Evolutionary conservation across 1,139 yeast genomes (phyloP), one percentile per base, ranked within the genome.

Genomic region (Scheffersomyces quercinus): DNA sequence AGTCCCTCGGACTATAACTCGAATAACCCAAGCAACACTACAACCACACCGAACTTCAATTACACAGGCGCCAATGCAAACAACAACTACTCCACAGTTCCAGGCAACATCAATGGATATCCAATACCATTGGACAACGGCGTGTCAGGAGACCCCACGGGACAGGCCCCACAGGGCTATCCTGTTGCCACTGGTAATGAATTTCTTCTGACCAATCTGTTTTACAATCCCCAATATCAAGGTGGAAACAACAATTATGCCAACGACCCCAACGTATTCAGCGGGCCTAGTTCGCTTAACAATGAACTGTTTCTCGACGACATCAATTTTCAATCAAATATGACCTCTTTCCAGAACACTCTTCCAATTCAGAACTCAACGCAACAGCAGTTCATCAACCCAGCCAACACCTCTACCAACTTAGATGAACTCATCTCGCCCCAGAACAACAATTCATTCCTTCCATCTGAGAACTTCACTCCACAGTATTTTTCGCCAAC

Each of bases 401-500:
- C 58, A 16, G 38, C 52, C n/a, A 38, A 11, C 35, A 42, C 45
- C 14, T 53, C 64, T 3, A 55, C 55, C 15, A 66, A 64, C 47
- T 56, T 70, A 38, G 75, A 70, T 47, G 74, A 68, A 49, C 54
- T 70, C 16, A 64, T 70, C 33, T 69, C 73, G 3, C 76, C 76
- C 1, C 50, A 46, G 24, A 52, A 47, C 42, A 41, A 40, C 28
- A 43, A 51, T 3, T 43, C 49, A 13, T 50, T 43, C 40, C 54
- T 55, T 40, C 56, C 56, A 40, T 53, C 54, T 39, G 48, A 51
- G 35, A 46, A 60, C 37, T 70, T 67, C 41, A 69, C 65, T 40
- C 67, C 76, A 5, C 75, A 70, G 46, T 73, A 71, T 52, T 73
- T 73, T 45, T 70, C 77, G 1, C 78, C 78, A 3, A 65, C 73